Conservation (phyloP, 495 filamentous ascomycete species). For the Articulospora tetracladia region DNA sequence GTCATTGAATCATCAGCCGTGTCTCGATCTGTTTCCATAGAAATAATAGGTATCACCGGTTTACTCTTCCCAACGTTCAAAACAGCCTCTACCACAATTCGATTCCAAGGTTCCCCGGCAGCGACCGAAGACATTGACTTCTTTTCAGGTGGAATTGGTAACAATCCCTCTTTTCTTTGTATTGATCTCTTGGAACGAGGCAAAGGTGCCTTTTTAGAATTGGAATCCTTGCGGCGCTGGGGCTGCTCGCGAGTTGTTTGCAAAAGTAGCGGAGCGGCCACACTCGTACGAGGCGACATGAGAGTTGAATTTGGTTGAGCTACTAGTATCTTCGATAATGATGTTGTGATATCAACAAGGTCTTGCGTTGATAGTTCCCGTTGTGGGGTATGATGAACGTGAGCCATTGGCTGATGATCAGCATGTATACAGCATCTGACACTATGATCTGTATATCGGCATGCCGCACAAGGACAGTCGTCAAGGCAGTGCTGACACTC, state of each 20-base stretch:
- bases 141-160: neutral
- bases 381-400: slow-evolving; percentile 16
- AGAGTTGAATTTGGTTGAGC: neutral
- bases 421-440: slow-evolving; percentile 22
- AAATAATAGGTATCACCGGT: neutral
- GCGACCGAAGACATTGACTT: neutral
- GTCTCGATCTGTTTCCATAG: neutral
- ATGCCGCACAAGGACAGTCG: slow-evolving; percentile 21
- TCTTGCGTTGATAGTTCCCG: neutral
- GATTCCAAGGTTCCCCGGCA: neutral
- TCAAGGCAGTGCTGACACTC: slow-evolving; percentile 23
- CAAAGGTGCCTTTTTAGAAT: neutral
- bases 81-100: neutral
- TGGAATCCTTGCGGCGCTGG: neutral
- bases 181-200: neutral
- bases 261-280: neutral
- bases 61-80: neutral
- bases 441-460: slow-evolving; percentile 17
- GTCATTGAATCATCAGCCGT: neutral
- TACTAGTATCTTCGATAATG: neutral
- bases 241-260: neutral
- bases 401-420: slow-evolving; percentile 15
- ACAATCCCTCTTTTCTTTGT: neutral
- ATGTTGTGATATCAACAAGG: neutral
- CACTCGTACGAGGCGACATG: neutral